These are phyloP conservation scores for Aspergillus haitiensis DNA, from an alignment of 495 filamentous ascomycete genomes.

Conservation along the genomic window DNA sequence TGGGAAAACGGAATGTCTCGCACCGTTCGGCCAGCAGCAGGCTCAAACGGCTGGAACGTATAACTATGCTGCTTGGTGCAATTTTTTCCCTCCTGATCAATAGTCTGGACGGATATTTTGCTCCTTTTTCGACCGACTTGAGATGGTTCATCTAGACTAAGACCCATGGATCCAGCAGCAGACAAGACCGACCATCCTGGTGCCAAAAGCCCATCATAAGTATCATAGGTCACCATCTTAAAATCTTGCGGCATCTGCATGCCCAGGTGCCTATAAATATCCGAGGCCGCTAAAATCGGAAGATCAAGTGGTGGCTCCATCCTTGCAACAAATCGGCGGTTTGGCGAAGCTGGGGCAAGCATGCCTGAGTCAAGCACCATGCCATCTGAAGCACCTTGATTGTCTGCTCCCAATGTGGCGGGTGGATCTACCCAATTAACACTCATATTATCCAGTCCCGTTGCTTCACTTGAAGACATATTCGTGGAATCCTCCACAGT, in stretches of 20 bases:
- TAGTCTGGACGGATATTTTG: slow-evolving; percentile 33
- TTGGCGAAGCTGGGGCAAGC: slow-evolving; percentile 54
- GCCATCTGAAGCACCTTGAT: slow-evolving; percentile 40
- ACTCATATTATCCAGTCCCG: slow-evolving; percentile 23
- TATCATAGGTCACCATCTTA: slow-evolving; percentile 64
- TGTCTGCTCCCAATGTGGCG: slow-evolving; percentile 43
- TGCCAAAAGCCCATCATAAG: slow-evolving; percentile 69
- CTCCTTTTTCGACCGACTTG: slow-evolving; percentile 36
- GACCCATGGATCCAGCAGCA: slow-evolving; percentile 24
- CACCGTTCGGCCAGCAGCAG: slow-evolving; percentile 66
- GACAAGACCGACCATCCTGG: slow-evolving; percentile 40
- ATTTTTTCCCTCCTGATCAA: slow-evolving; percentile 42
- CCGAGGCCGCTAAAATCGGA: slow-evolving; percentile 62
- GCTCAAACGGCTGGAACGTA: slow-evolving; percentile 68
- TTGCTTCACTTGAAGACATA: slow-evolving; percentile 25
- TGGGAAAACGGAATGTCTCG: slow-evolving; percentile 80
- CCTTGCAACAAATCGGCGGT: slow-evolving; percentile 78
- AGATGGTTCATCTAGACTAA: slow-evolving; percentile 27
- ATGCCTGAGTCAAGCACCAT: slow-evolving; percentile 49
- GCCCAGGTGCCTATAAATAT: slow-evolving; percentile 66
- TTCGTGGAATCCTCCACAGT: slow-evolving; percentile 25
- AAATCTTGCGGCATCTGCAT: slow-evolving; percentile 54
- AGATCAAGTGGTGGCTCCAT: slow-evolving; percentile 83
- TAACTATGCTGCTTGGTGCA: slow-evolving; percentile 59
- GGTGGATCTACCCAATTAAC: slow-evolving; percentile 55